Percentiles rank a stretch among this genome's conserved stretches.
phyloP scores from a whole-genome alignment of 306 rosid genomes.

The Quercus parvula region DNA sequence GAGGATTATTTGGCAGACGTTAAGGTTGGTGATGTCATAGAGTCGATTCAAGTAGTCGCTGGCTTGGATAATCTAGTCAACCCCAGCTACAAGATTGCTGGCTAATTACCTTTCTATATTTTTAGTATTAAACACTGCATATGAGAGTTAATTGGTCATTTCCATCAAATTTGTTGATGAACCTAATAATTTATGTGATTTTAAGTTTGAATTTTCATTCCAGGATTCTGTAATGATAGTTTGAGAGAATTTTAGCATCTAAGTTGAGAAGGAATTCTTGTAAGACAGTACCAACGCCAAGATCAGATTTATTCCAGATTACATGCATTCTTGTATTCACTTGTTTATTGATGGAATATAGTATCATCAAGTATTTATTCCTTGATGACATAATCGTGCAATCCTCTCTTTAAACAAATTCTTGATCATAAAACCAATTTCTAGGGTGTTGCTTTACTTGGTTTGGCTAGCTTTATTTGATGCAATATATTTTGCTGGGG shows the following conservation, averaged over 20 bases:
- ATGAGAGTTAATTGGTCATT: background rate
- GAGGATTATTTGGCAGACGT: slow-evolving; percentile 88
- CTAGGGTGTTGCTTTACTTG: too few relatives aligned
- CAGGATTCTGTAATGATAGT: background rate
- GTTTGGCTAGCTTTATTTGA: too few relatives aligned
- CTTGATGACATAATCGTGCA: background rate
- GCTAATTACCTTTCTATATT: slow-evolving; percentile 36
- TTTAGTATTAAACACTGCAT: slow-evolving; percentile 8
- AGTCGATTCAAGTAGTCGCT: slow-evolving; percentile 83
- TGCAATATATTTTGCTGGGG: too few relatives aligned
- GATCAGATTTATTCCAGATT: background rate
- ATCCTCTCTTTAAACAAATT: background rate
- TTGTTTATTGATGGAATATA: background rate
- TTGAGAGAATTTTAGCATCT: slow-evolving; percentile 3
- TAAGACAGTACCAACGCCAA: background rate
- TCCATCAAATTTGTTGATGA: slow-evolving; percentile 19
- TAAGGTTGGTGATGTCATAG: slow-evolving; percentile 94
- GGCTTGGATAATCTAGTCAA: slow-evolving; percentile 83
- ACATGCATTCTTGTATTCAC: background rate
- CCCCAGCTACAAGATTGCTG: slow-evolving; percentile 95
- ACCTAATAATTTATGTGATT: background rate
- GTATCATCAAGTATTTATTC: background rate
- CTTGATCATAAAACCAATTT: background rate
- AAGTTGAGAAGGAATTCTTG: slow-evolving; percentile 6
- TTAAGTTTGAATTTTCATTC: background rate